These are phyloP conservation scores for Pistacia integerrima DNA, from an alignment of 345 rosid genomes.

Conservation along the genomic window DNA sequence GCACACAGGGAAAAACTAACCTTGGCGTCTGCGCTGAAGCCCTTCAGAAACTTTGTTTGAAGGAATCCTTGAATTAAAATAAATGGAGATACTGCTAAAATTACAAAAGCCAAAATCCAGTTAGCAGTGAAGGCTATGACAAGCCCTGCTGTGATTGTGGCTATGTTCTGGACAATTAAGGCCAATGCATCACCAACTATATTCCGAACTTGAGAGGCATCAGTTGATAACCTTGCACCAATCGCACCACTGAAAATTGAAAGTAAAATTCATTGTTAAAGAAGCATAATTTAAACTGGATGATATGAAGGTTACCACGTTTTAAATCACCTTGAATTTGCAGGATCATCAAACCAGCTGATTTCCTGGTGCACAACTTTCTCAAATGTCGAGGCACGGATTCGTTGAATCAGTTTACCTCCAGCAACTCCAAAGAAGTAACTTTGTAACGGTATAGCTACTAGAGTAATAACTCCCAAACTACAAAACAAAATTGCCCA, in stretches of 20 bases:
- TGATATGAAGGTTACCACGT: background rate
- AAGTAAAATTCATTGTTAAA: slow-evolving; percentile 4
- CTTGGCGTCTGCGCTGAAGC: slow-evolving; percentile 52
- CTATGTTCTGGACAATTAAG: slow-evolving; percentile 47
- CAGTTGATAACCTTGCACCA: slow-evolving; percentile 66
- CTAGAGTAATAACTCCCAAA: slow-evolving; percentile 36
- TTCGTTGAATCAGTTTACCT: slow-evolving; percentile 68
- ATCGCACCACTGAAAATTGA: slow-evolving; percentile 53
- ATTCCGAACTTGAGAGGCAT: slow-evolving; percentile 54
- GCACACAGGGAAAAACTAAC: too few relatives aligned
- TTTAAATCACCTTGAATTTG: slow-evolving; percentile 58
- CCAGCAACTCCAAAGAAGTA: slow-evolving; percentile 82
- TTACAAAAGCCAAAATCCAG: slow-evolving; percentile 53
- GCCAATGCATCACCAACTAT: slow-evolving; percentile 64
- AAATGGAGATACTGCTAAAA: slow-evolving; percentile 48
- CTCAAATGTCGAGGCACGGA: slow-evolving; percentile 68
- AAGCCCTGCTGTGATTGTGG: slow-evolving; percentile 49
- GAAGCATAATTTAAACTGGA: background rate
- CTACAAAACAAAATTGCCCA: slow-evolving; percentile 59
- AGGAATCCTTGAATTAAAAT: slow-evolving; percentile 42
- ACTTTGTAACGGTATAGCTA: slow-evolving; percentile 59
- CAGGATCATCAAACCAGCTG: slow-evolving; percentile 83
- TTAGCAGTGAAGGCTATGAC: slow-evolving; percentile 57
- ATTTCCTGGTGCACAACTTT: slow-evolving; percentile 83
- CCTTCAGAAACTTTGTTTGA: slow-evolving; percentile 46